These are phyloP conservation scores for Naganishia sp. DNA, from an alignment of 1,284 basidiomycete genomes.

Conservation along the genomic window DNA sequence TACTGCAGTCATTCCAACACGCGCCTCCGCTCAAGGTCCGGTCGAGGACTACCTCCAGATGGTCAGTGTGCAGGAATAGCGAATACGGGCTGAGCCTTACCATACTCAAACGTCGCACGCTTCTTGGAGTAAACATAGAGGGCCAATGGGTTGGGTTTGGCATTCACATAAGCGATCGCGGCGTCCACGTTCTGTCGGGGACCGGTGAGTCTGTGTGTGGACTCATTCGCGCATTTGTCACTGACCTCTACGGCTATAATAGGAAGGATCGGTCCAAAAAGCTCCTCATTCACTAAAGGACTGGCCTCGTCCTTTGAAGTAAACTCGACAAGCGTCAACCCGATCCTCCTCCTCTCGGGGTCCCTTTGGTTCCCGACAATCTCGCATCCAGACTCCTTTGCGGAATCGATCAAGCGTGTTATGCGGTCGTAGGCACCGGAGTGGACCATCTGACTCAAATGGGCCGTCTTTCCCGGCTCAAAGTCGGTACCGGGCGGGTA, in stretches of 20 bases:
- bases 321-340: slow-evolving; percentile 57
- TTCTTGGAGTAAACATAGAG: slow-evolving; percentile 51
- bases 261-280: slow-evolving; percentile 73
- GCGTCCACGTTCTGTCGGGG: slow-evolving; percentile 61
- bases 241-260: slow-evolving; percentile 67
- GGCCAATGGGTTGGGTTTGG: slow-evolving; percentile 47
- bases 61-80: neutral
- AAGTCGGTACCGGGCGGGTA: slow-evolving; percentile 54
- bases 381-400: slow-evolving; percentile 63
- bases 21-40: slow-evolving; percentile 48
- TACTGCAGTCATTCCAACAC: slow-evolving; percentile 49
- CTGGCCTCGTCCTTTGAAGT: slow-evolving; percentile 61
- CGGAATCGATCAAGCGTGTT: slow-evolving; percentile 64
- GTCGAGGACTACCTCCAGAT: slow-evolving; percentile 40
- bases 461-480: slow-evolving; percentile 54
- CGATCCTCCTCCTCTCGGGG: slow-evolving; percentile 54
- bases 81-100: slow-evolving; percentile 35
- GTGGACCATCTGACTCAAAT: slow-evolving; percentile 60
- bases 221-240: slow-evolving; percentile 32
- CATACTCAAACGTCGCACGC: slow-evolving; percentile 43
- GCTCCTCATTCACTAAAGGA: slow-evolving; percentile 71
- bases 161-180: slow-evolving; percentile 70
- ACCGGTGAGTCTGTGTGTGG: neutral
- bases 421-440: slow-evolving; percentile 64
- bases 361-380: slow-evolving; percentile 70